Conservation (phyloP, 805 yeast species). For the Spathaspora girioi region DNA sequence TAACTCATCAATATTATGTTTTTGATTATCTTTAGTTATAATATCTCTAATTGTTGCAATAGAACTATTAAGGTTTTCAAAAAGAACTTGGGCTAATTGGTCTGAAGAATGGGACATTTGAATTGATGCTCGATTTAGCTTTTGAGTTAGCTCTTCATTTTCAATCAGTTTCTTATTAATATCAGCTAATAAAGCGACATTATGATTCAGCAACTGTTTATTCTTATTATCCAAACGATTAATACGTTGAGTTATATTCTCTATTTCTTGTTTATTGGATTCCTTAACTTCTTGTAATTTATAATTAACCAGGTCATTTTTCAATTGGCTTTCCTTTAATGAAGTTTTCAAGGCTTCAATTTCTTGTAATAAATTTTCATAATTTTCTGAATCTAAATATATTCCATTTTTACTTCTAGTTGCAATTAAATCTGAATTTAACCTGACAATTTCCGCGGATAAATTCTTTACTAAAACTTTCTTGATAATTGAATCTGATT, state of each 20-base stretch:
- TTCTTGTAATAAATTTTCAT: constrained; percentile 25
- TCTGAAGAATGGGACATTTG: constrained; percentile 3
- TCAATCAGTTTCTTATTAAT: neutral
- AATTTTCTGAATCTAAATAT: constrained; percentile 57
- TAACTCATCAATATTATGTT: neutral
- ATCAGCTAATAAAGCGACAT: neutral
- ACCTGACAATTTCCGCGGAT: constrained; percentile 50
- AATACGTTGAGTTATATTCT: neutral
- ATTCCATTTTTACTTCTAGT: constrained; percentile 64
- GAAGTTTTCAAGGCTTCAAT: constrained; percentile 25
- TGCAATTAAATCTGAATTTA: constrained; percentile 59
- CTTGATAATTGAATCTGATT: constrained; percentile 43
- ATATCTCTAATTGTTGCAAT: constrained; percentile 1
- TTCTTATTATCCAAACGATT: neutral
- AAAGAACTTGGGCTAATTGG: constrained; percentile 1
- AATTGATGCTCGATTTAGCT: constrained; percentile 2
- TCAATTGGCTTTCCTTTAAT: constrained; percentile 15
- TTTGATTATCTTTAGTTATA: neutral
- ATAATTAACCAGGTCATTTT: constrained; percentile 7
- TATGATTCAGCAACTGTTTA: neutral
- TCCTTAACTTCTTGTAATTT: constrained; percentile 2
- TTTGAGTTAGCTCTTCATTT: neutral
- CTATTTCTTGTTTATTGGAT: neutral
- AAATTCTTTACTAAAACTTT: constrained; percentile 50
- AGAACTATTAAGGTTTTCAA: constrained; percentile 3